Conservation (phyloP, 2,329 filamentous ascomycete species). For the Ophiocordyceps camponoti-rufipedis region DNA sequence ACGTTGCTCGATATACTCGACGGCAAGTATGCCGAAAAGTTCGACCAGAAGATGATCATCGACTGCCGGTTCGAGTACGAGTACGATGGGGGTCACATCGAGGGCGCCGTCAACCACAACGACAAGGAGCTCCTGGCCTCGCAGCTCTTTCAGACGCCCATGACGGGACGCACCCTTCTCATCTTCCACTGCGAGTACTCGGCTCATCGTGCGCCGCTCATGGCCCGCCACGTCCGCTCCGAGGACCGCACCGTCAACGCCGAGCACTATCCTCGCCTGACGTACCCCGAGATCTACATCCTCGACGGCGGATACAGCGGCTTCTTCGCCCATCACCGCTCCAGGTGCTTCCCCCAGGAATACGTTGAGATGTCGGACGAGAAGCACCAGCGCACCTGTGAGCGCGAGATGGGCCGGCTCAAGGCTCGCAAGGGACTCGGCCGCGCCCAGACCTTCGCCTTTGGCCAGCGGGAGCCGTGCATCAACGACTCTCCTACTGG, state of each 20-base stretch:
- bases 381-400: slow-evolving; percentile 81
- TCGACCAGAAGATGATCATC: slow-evolving; percentile 69
- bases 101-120: slow-evolving; percentile 88
- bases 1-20: slow-evolving; percentile 80
- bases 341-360: slow-evolving; percentile 78
- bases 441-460: slow-evolving; percentile 87
- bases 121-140: slow-evolving; percentile 76
- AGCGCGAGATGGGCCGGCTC: slow-evolving; percentile 84
- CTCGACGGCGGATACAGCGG: slow-evolving; percentile 89
- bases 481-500: slow-evolving; percentile 43
- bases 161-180: slow-evolving; percentile 56
- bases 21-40: slow-evolving; percentile 59
- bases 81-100: slow-evolving; percentile 90
- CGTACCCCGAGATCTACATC: slow-evolving; percentile 96
- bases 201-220: slow-evolving; percentile 84
- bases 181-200: slow-evolving; percentile 99
- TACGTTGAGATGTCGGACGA: slow-evolving; percentile 95
- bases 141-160: slow-evolving; percentile 55
- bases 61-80: slow-evolving; percentile 99
- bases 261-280: slow-evolving; percentile 70
- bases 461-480: slow-evolving; percentile 51
- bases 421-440: slow-evolving; percentile 75
- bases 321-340: slow-evolving; percentile 66
- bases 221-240: slow-evolving; percentile 84
- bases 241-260: slow-evolving; percentile 75